Base-by-base conservation (phyloP, 768 basidiomycete genomes). In the Boletus pseudo-olivaceus region DNA sequence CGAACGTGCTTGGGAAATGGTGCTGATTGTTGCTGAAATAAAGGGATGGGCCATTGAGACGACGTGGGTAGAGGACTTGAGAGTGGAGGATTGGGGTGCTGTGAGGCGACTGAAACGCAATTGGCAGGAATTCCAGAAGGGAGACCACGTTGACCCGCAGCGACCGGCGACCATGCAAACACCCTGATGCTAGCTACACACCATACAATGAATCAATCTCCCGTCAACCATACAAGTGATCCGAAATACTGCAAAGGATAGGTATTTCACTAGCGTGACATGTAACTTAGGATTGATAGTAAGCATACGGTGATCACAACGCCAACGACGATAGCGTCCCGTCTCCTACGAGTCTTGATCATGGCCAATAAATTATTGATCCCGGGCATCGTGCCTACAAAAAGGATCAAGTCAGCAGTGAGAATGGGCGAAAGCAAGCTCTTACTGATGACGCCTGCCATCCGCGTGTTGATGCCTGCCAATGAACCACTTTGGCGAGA, bases 291-390 rank as follows among this genome's bases (percentile, higher is more conserved):
- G 4, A 88, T 64, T 17, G 80, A 64, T 38, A 99, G 75, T 39
- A 85, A 76, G 69, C 93, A 93, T 26, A 90, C 67, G n/a, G 90
- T 94, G 62, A 95, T 87, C n/a, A 97, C 76, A 53, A 84, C 74
- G 9, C 93, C 95, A 69, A 98, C 70, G 60, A 98, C 92, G 58
- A 98, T 79, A 3, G 91, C 82, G 70, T 99, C 97, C 65, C 94
- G 76, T 55, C 95, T 78, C 62, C 96, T 81, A 42, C 96, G 82
- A 14, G 91, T 85, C 68, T 90, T 90, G 69, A 99, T 98, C 91
- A 98, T 94, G 2, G 80, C 80, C 34, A 98, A 75, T 40, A 98
- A 72, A 55, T 87, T 90, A 72, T 93, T 94, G 61, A 99, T 86
- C 2, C 96, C 95, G n/a, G 97, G 97, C 71, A 98, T 87, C 7